Conservation (phyloP, 805 yeast genomes). For the Schizosaccharomyces osmophilus region DNA sequence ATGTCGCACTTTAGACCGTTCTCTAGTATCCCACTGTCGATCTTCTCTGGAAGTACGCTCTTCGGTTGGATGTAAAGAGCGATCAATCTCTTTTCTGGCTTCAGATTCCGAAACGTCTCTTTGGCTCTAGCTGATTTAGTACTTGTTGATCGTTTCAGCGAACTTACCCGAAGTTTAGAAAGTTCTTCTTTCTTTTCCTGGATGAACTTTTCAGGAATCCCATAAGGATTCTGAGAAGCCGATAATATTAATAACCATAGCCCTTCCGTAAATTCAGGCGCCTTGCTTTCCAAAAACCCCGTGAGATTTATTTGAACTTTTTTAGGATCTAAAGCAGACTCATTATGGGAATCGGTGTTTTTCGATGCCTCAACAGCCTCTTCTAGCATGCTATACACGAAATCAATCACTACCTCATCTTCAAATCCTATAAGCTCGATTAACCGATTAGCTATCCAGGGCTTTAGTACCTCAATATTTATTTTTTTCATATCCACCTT, state of each 20-base stretch:
- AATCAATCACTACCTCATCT: conserved; percentile 2
- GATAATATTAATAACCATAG: conserved; percentile 1
- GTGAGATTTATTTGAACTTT: background rate
- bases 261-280: background rate
- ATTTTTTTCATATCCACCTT: conserved; percentile 2
- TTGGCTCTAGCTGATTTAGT: background rate
- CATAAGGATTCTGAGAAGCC: background rate
- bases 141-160: background rate
- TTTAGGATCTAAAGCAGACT: background rate
- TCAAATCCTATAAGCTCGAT: conserved; percentile 1
- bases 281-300: conserved; percentile 1
- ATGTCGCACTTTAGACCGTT: too few species aligned
- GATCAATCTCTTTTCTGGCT: background rate
- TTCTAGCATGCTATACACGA: conserved; percentile 1
- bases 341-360: background rate
- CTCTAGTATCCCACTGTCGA: too few species aligned
- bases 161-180: background rate
- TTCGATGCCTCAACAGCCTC: background rate
- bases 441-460: conserved; percentile 2
- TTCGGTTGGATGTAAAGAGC: background rate
- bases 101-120: background rate
- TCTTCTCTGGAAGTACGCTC: too few species aligned
- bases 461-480: conserved; percentile 1
- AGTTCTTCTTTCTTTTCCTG: conserved; percentile 1
- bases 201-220: background rate